Conservation (phyloP, 2,329 filamentous ascomycete genomes). For the Pestalotiopsis sp. region DNA sequence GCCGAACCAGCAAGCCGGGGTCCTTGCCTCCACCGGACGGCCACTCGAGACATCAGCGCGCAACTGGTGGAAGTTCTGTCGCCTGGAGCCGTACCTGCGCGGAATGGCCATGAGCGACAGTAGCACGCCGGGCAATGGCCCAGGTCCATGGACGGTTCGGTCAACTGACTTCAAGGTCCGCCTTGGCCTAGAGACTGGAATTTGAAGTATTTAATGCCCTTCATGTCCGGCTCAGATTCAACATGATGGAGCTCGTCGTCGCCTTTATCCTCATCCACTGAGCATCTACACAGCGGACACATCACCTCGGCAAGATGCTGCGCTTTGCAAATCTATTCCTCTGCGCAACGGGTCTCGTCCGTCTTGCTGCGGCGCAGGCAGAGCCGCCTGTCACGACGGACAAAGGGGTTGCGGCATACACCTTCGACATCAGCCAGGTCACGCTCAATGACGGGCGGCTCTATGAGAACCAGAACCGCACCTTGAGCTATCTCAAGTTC, state of each 20-base stretch:
- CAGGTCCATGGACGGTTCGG: neutral
- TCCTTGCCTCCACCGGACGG: neutral
- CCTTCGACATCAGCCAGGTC: slow-evolving; percentile 44
- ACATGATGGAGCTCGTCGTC: neutral
- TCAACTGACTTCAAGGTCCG: neutral
- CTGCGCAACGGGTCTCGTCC: neutral
- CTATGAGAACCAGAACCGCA: slow-evolving; percentile 49
- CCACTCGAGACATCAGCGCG: neutral
- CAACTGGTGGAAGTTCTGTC: neutral
- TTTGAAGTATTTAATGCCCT: neutral
- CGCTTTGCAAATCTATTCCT: neutral
- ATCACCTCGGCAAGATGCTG: neutral
- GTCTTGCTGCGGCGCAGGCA: slow-evolving; percentile 22
- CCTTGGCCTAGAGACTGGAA: neutral
- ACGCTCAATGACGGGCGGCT: slow-evolving; percentile 41
- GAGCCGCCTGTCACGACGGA: slow-evolving; percentile 30
- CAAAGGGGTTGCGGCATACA: slow-evolving; percentile 35
- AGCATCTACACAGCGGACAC: neutral
- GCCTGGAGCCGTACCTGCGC: neutral
- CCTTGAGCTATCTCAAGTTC: slow-evolving; percentile 47
- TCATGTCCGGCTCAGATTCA: neutral
- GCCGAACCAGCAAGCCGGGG: neutral
- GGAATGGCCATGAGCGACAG: too few relatives aligned
- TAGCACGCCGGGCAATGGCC: neutral
- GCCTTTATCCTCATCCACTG: neutral